Evolutionary conservation across 2,329 filamentous ascomycete species (phyloP), one percentile per base, ranked within the genome.

Genomic region (Emmonsiellopsis sp.): DNA sequence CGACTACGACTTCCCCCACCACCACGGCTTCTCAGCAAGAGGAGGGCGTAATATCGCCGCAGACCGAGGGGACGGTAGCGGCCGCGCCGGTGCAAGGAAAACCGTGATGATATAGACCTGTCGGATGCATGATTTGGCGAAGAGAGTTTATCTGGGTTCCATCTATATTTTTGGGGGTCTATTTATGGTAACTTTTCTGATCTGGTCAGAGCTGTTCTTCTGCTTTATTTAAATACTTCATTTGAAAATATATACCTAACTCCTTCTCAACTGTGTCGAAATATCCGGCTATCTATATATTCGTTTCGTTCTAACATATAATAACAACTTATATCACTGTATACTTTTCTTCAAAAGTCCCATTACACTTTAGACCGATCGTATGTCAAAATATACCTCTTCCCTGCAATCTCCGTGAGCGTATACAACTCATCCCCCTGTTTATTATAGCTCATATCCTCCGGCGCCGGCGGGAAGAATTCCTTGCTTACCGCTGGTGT

Each of bases 371-470:
- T 27, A 3, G 21, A 27, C 21, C 21, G 21, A 27, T 53, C 44
- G 36, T 53, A 53, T 11, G 44, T 34, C 37, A 53, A 8, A 17
- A 53, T 53, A 21, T 27, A 53, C 31, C 52, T 65, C n/a, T 62
- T 61, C 5, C 63, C 63, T 31, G 63, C 63, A 48, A 58, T 59
- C 51, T 64, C 62, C 0, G 61, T 62, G n/a, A 63, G 55, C 9
- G 58, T 62, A 45, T 61, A 60, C 44, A 60, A 61, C 50, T 59
- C 58, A 53, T 57, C 53, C 6, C 48, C 55, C 1, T 55, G 56
- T 8, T 62, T 60, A 55, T 70, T 63, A 51, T 62, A 70, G 47
- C 62, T 68, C 55, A 69, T 36, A 49, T 70, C 68, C 56, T 70
- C 66, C 37, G 66, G 60, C 5, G 65, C 62, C 1, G 58, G 57